Conservation (phyloP, 2,329 filamentous ascomycete species). For the Sarocladiaceae sp. region DNA sequence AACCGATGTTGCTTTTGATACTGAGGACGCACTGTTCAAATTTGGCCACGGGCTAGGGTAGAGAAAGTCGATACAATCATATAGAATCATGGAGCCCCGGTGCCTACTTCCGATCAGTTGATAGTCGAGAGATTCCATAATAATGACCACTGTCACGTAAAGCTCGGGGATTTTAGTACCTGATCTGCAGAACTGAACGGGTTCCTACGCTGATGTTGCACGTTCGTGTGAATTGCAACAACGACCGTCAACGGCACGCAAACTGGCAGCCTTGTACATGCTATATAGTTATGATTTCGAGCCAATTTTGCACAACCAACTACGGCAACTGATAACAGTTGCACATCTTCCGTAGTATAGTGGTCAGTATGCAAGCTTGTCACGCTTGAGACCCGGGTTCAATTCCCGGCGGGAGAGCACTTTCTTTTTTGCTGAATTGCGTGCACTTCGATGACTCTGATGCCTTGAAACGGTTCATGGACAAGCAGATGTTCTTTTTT, state of each 20-base stretch:
- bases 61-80: too few relatives aligned
- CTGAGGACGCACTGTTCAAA: background rate
- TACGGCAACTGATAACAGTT: slow-evolving; percentile 14
- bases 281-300: background rate
- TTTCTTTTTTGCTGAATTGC: slow-evolving; percentile 12
- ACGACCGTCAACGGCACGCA: background rate
- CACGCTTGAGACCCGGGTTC: too few relatives aligned
- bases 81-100: too few relatives aligned
- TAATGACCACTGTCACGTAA: too few relatives aligned
- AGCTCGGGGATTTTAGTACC: too few relatives aligned
- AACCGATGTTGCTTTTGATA: slow-evolving; percentile 1
- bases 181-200: too few relatives aligned
- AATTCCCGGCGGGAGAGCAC: slow-evolving; percentile 19
- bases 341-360: slow-evolving; percentile 26
- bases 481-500: slow-evolving; percentile 1
- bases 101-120: too few relatives aligned
- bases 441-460: background rate
- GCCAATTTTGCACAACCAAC: background rate
- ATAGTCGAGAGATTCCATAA: too few relatives aligned
- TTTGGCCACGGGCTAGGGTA: background rate
- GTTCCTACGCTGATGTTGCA: too few relatives aligned
- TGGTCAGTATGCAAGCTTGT: slow-evolving; percentile 27
- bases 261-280: background rate
- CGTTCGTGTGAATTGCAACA: too few relatives aligned
- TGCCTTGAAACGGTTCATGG: background rate